Percentiles rank a stretch among this genome's conserved stretches.
Conservation (phyloP, 73 alveolate genomes). For the Symbiodinium natans region DNA sequence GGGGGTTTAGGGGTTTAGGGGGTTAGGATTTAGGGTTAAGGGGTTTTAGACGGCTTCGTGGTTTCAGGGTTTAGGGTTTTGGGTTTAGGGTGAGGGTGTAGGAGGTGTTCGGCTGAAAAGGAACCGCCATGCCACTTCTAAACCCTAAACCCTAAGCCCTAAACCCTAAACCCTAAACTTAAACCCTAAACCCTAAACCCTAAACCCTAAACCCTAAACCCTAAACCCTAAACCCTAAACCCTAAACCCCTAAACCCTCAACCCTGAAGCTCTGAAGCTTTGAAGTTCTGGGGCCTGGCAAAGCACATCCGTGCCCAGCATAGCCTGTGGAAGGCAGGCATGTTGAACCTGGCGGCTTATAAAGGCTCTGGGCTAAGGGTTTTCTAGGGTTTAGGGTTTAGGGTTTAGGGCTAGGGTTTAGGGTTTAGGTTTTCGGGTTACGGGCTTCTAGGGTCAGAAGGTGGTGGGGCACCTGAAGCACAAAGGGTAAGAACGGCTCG, state of each 20-base stretch:
- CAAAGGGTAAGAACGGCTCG: too few species aligned
- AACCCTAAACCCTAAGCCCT: neutral
- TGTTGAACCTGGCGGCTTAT: constrained; percentile 96
- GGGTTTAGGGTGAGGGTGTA: too few species aligned
- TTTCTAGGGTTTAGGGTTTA: neutral
- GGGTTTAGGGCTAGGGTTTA: neutral
- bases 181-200: neutral
- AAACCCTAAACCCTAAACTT: neutral
- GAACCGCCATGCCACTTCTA: too few species aligned
- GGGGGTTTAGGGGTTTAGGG: neutral
- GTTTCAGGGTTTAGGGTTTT: too few species aligned
- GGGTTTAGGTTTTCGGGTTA: too few species aligned
- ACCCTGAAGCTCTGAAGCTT: too few species aligned
- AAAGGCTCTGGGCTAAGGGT: too few species aligned
- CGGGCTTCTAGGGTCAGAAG: too few species aligned
- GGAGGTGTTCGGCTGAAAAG: too few species aligned
- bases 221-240: neutral
- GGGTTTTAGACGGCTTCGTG: neutral
- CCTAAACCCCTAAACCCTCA: neutral
- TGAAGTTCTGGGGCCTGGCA: too few species aligned
- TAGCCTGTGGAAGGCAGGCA: constrained; percentile 99
- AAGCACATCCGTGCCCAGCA: constrained; percentile 98
- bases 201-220: neutral
- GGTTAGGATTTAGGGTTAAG: neutral
- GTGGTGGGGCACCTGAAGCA: too few species aligned